These are phyloP conservation scores for Symbiodinium natans DNA, from an alignment of 73 alveolate species.

Conservation along the genomic window DNA sequence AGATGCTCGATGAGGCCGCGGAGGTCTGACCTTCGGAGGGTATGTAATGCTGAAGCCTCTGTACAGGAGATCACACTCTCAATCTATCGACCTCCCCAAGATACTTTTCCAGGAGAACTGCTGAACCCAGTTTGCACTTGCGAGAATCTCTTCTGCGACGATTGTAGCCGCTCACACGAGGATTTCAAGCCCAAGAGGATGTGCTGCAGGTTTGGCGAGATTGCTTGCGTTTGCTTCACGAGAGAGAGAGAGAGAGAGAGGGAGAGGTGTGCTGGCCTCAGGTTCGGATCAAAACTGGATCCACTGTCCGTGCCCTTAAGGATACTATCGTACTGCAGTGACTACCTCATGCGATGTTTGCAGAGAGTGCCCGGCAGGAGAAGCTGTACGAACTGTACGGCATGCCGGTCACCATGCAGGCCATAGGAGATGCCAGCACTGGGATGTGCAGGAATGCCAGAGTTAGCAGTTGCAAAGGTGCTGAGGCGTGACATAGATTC, in stretches of 20 bases:
- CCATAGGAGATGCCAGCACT: neutral
- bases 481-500: neutral
- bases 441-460: neutral
- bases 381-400: neutral
- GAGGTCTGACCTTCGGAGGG: neutral
- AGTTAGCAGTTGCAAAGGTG: too few relatives aligned
- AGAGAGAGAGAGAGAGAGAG: too few relatives aligned
- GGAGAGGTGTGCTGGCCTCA: too few relatives aligned
- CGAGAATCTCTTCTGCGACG: neutral
- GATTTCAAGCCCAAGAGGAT: neutral
- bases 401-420: neutral
- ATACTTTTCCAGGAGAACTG: neutral
- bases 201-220: neutral
- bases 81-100: neutral
- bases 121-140: too few relatives aligned
- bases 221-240: too few relatives aligned
- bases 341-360: too few relatives aligned
- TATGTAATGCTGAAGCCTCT: neutral
- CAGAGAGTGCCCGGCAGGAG: neutral
- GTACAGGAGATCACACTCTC: neutral
- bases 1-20: neutral
- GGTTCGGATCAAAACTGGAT: conserved; percentile 11
- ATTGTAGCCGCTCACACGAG: neutral
- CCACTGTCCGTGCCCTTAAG: conserved; percentile 7
- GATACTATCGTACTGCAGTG: too few relatives aligned